These are phyloP conservation scores for Mucor mucedo DNA, from an alignment of 371 early-diverging fungal species.

Conservation along the genomic window DNA sequence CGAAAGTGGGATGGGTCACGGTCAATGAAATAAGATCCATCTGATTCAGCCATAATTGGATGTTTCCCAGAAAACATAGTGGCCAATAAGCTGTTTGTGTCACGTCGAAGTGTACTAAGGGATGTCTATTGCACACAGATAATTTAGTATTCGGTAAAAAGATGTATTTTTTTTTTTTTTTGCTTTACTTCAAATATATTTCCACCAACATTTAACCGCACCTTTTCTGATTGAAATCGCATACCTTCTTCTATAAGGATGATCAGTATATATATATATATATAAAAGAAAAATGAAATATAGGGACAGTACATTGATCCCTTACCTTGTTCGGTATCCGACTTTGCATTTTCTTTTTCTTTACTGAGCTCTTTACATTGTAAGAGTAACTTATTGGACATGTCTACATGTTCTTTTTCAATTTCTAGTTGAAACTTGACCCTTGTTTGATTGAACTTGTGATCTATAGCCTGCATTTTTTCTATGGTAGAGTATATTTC, in stretches of 20 bases:
- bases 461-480: constrained; percentile 34
- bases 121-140: constrained; percentile 30
- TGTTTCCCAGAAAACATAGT: constrained; percentile 53
- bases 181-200: constrained; percentile 37
- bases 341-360: constrained; percentile 9
- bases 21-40: constrained; percentile 51
- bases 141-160: neutral
- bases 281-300: neutral
- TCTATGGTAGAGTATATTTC: constrained; percentile 34
- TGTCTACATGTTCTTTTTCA: constrained; percentile 32
- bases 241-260: constrained; percentile 1
- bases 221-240: constrained; percentile 33
- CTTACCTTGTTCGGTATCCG: neutral
- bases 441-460: constrained; percentile 31
- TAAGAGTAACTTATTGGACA: constrained; percentile 28
- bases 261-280: constrained; percentile 2
- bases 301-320: neutral
- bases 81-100: constrained; percentile 42
- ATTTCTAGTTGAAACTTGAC: constrained; percentile 27
- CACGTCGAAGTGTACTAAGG: constrained; percentile 40
- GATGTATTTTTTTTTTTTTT: neutral
- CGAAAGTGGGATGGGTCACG: constrained; percentile 45
- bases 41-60: constrained; percentile 33
- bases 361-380: constrained; percentile 28
- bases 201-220: constrained; percentile 49